Evolutionary conservation across 345 rosid genomes (phyloP).

Genomic region (Brassica rapa): DNA sequence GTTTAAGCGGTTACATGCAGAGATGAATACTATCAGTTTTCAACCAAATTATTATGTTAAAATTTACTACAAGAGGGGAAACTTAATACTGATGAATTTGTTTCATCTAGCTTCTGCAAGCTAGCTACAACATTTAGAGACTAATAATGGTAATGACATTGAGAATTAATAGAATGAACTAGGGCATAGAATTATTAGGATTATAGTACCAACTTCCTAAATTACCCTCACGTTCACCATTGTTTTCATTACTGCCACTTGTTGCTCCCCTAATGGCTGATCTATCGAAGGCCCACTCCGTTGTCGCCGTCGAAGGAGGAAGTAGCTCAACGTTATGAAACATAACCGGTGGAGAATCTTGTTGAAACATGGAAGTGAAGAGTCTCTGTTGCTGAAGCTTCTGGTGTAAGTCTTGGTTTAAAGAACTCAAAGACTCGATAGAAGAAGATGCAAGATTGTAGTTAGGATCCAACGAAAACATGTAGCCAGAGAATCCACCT

Average conservation of each 20-base stretch:
- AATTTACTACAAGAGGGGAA: slow-evolving; percentile 13
- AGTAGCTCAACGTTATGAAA: slow-evolving; percentile 60
- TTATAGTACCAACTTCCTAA: slow-evolving; percentile 27
- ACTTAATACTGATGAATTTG: background rate
- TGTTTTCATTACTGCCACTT: slow-evolving; percentile 27
- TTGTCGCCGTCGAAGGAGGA: slow-evolving; percentile 22
- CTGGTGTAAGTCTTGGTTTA: slow-evolving; percentile 93
- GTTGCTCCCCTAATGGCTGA: slow-evolving; percentile 16
- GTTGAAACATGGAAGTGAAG: slow-evolving; percentile 56
- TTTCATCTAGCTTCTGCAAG: slow-evolving; percentile 24
- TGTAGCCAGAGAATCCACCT: slow-evolving; percentile 45
- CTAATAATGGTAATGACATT: slow-evolving; percentile 10
- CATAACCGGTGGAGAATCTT: slow-evolving; percentile 53
- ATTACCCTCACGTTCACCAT: slow-evolving; percentile 20
- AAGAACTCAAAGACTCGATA: slow-evolving; percentile 79
- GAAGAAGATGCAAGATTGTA: slow-evolving; percentile 56
- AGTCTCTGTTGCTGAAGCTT: slow-evolving; percentile 90
- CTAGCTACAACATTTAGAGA: slow-evolving; percentile 26
- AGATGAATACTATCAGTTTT: slow-evolving; percentile 1
- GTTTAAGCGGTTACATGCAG: background rate
- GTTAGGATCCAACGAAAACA: slow-evolving; percentile 50
- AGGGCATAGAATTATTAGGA: slow-evolving; percentile 15
- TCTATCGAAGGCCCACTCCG: slow-evolving; percentile 24
- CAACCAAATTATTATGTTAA: slow-evolving; percentile 3
- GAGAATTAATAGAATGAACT: background rate